phyloP scores from a whole-genome alignment of 1,284 basidiomycete species.

The Sporisorium scitamineum region DNA sequence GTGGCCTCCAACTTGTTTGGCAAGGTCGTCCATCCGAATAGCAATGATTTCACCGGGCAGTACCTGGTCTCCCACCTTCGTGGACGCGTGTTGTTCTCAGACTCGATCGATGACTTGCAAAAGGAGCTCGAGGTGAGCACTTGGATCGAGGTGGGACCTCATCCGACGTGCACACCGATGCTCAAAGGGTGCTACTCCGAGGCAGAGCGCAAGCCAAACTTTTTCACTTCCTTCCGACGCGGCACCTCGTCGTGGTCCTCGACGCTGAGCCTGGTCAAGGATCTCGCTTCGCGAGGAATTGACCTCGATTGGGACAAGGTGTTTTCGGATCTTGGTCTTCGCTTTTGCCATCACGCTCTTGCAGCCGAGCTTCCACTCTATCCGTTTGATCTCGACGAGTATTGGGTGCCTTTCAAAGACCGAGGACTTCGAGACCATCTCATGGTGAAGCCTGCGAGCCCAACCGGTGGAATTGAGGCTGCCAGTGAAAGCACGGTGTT shows the following conservation, averaged over 20 bases:
- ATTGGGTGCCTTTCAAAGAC: conserved; percentile 47
- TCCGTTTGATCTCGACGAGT: conserved; percentile 49
- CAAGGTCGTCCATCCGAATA: conserved; percentile 3
- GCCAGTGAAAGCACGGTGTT: neutral
- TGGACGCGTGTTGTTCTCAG: conserved; percentile 40
- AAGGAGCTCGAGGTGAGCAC: conserved; percentile 9
- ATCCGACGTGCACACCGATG: conserved; percentile 49
- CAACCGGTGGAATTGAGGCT: neutral
- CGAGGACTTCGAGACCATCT: conserved; percentile 49
- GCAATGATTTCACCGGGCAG: conserved; percentile 4
- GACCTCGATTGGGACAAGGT: conserved; percentile 32
- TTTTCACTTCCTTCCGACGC: conserved; percentile 35
- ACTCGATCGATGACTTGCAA: conserved; percentile 30
- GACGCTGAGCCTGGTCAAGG: conserved; percentile 26
- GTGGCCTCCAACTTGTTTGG: conserved; percentile 46
- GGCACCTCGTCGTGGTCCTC: conserved; percentile 41
- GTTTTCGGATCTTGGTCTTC: conserved; percentile 28
- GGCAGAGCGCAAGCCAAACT: conserved; percentile 11
- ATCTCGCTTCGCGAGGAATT: conserved; percentile 30
- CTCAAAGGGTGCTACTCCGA: conserved; percentile 43
- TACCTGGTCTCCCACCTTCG: conserved; percentile 44
- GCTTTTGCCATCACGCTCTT: conserved; percentile 19
- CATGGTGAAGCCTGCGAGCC: neutral
- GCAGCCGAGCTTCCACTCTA: conserved; percentile 37
- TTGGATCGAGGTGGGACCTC: conserved; percentile 52